These are phyloP conservation scores for Malassezia slooffiae DNA, from an alignment of 1,284 basidiomycete genomes.

Conservation along the genomic window DNA sequence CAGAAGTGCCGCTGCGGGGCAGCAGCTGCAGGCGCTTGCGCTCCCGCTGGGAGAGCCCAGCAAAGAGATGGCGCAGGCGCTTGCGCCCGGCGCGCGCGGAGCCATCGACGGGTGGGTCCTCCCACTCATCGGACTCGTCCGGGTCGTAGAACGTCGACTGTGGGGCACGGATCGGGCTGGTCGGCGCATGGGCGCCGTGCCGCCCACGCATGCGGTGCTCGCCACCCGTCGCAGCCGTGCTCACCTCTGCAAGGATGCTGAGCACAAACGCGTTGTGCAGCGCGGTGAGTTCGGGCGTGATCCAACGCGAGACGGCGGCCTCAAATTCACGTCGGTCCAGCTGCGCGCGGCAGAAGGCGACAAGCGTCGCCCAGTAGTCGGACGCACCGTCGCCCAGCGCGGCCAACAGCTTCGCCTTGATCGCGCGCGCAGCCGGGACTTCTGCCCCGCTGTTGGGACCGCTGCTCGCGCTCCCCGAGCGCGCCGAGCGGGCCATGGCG, in stretches of 20 bases:
- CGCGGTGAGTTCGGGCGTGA: constrained; percentile 39
- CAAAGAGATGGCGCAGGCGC: constrained; percentile 37
- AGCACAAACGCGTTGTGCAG: constrained; percentile 49
- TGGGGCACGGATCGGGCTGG: constrained; percentile 16
- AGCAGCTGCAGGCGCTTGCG: constrained; percentile 35
- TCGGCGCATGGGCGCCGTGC: constrained; percentile 7
- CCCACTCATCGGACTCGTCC: constrained; percentile 22
- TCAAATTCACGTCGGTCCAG: constrained; percentile 48
- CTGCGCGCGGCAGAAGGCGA: constrained; percentile 46
- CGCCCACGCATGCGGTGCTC: constrained; percentile 13
- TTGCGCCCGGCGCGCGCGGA: constrained; percentile 26
- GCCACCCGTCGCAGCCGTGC: constrained; percentile 18
- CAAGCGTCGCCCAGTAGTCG: constrained; percentile 47
- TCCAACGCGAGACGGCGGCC: constrained; percentile 25
- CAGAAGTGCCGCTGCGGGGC: constrained; percentile 23
- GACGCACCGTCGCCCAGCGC: constrained; percentile 36
- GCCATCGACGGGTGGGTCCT: constrained; percentile 8
- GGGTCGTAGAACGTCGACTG: constrained; percentile 13
- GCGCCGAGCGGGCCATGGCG: no score
- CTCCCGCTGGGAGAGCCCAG: constrained; percentile 32
- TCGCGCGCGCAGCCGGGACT: constrained; percentile 3
- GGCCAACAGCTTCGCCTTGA: constrained; percentile 9
- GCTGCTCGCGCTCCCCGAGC: no score
- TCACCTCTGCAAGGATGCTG: constrained; percentile 48
- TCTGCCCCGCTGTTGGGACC: no score